These are phyloP conservation scores for Aspergillus heteromorphus DNA, from an alignment of 495 filamentous ascomycete species.

Conservation along the genomic window DNA sequence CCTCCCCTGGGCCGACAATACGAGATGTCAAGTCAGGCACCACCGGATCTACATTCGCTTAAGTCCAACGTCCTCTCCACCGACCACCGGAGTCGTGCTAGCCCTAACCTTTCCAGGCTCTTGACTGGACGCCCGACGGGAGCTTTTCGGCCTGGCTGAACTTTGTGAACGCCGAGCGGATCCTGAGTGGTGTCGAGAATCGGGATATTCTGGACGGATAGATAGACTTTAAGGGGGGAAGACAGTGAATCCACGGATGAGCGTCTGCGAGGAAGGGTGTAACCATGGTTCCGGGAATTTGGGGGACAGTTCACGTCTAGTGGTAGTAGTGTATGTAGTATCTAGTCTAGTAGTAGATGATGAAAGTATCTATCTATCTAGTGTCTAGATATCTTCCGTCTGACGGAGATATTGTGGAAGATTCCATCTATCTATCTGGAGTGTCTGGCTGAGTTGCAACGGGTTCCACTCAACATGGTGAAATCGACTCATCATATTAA, in stretches of 20 bases:
- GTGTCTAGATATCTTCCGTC: too few relatives aligned
- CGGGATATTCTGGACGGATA: neutral
- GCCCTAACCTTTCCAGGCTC: neutral
- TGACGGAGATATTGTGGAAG: neutral
- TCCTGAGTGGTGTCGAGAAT: slow-evolving; percentile 3
- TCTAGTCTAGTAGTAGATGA: too few relatives aligned
- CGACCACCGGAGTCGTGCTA: neutral
- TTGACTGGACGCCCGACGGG: slow-evolving; percentile 10
- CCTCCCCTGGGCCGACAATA: too few relatives aligned
- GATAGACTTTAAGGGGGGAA: too few relatives aligned
- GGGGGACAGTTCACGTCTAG: too few relatives aligned
- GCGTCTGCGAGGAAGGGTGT: too few relatives aligned
- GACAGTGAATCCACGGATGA: too few relatives aligned
- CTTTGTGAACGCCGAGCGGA: slow-evolving; percentile 2
- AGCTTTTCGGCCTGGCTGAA: slow-evolving; percentile 10
- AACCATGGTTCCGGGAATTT: neutral
- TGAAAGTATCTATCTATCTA: too few relatives aligned
- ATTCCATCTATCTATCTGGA: too few relatives aligned
- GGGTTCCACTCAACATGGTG: slow-evolving; percentile 1
- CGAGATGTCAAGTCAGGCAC: slow-evolving; percentile 13
- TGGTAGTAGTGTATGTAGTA: too few relatives aligned
- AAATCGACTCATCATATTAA: neutral
- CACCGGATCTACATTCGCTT: slow-evolving; percentile 21
- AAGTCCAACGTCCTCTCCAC: slow-evolving; percentile 19
- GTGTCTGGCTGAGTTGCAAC: too few relatives aligned